Evolutionary conservation across 2,329 filamentous ascomycete genomes (phyloP).

Genomic region (Trichoderma arundinaceum): DNA sequence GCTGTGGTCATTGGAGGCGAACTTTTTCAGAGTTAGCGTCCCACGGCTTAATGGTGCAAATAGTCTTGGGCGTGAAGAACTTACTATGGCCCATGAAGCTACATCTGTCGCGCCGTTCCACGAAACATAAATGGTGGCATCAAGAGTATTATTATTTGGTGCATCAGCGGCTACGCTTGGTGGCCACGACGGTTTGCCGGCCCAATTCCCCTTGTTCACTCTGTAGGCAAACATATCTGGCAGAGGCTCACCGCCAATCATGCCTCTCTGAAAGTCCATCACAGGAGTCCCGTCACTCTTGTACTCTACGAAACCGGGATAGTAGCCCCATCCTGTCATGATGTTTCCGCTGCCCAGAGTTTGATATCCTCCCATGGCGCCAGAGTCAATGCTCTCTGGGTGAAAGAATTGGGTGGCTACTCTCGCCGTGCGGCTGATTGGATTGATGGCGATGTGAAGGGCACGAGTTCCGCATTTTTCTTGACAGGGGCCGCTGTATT

Average conservation of each 20-base stretch:
- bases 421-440: neutral
- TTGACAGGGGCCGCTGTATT: conserved; percentile 1
- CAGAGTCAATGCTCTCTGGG: conserved; percentile 5
- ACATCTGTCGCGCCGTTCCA: conserved; percentile 21
- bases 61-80: neutral
- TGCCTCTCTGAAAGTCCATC: conserved; percentile 6
- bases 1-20: conserved; percentile 15
- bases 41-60: no score
- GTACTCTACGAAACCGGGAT: conserved; percentile 16
- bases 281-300: conserved; percentile 8
- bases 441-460: conserved; percentile 14
- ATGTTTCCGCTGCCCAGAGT: neutral
- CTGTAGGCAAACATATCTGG: conserved; percentile 22
- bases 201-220: conserved; percentile 20
- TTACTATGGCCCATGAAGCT: conserved; percentile 19
- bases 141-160: neutral
- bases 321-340: conserved; percentile 20
- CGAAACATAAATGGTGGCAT: conserved; percentile 15
- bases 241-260: neutral
- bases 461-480: conserved; percentile 1
- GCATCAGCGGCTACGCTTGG: conserved; percentile 2
- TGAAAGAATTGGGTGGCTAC: conserved; percentile 9
- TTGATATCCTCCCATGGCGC: conserved; percentile 17
- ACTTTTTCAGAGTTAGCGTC: neutral
- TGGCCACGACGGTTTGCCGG: neutral